Conservation (phyloP, 2,329 filamentous ascomycete genomes). For the Chrysoporthe puriensis region DNA sequence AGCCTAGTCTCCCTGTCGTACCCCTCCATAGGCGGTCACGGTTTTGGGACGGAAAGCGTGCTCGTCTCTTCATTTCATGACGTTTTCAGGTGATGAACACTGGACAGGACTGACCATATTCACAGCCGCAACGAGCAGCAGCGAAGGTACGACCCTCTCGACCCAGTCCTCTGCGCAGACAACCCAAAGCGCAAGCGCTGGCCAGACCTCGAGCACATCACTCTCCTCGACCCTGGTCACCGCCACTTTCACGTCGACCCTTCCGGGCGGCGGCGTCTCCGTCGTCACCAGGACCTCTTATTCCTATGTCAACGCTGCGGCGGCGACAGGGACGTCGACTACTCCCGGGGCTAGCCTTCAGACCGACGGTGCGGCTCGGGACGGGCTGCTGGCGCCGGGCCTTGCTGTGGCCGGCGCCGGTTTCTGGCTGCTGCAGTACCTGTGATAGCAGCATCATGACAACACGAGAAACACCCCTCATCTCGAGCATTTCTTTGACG, state of each 20-base stretch:
- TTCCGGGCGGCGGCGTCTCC: conserved; percentile 48
- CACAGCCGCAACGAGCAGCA: conserved; percentile 6
- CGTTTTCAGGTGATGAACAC: neutral
- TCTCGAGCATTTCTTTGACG: neutral
- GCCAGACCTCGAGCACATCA: conserved; percentile 34
- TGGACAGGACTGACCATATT: neutral
- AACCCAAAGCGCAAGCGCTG: conserved; percentile 5
- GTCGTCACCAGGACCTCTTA: conserved; percentile 54
- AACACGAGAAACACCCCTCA: neutral
- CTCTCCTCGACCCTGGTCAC: conserved; percentile 38
- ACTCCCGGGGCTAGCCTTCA: conserved; percentile 42
- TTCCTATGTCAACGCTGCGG: conserved; percentile 46
- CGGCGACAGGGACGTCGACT: conserved; percentile 35
- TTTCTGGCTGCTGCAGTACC: conserved; percentile 27
- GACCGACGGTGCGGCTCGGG: conserved; percentile 33
- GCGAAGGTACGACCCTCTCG: conserved; percentile 21
- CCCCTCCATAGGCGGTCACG: neutral
- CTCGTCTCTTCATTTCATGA: neutral
- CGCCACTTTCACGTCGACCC: conserved; percentile 50
- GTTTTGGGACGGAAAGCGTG: neutral
- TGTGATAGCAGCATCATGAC: conserved; percentile 2
- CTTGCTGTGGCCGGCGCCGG: conserved; percentile 9
- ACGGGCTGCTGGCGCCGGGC: neutral
- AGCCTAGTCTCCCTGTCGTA: neutral
- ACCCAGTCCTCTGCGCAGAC: conserved; percentile 20